phyloP scores from a whole-genome alignment of 2,329 filamentous ascomycete genomes.

The Leptographium radiaticola region DNA sequence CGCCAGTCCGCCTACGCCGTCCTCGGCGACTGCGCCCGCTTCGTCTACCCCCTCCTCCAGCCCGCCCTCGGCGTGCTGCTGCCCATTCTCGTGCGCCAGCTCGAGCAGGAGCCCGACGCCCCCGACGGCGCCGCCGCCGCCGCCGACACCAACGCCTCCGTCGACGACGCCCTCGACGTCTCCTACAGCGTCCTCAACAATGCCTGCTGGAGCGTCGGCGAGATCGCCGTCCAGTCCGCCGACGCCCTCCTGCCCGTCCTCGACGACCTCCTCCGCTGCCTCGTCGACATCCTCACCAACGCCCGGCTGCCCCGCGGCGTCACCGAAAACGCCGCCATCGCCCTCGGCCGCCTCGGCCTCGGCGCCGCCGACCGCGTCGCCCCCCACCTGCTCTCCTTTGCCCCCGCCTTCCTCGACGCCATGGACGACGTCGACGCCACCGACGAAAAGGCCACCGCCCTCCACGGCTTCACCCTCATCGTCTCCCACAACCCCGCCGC shows the following conservation, averaged over 20 bases:
- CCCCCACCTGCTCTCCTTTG: constrained; percentile 66
- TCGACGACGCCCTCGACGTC: constrained; percentile 69
- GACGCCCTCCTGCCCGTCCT: constrained; percentile 66
- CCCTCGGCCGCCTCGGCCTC: constrained; percentile 75
- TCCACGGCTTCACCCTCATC: constrained; percentile 78
- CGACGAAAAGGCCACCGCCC: constrained; percentile 87
- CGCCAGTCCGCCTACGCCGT: constrained; percentile 92
- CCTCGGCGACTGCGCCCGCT: constrained; percentile 88
- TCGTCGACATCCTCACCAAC: constrained; percentile 74
- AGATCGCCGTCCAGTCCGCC: constrained; percentile 73
- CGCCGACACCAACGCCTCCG: constrained; percentile 34
- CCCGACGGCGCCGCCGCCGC: too few species aligned
- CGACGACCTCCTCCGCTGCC: constrained; percentile 60
- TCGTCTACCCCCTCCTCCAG: constrained; percentile 72
- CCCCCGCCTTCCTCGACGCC: constrained; percentile 64
- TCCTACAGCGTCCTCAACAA: constrained; percentile 95
- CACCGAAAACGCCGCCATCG: constrained; percentile 87
- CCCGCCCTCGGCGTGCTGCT: constrained; percentile 60
- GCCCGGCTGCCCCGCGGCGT: constrained; percentile 75
- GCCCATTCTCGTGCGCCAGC: constrained; percentile 71
- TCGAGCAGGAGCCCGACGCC: constrained; percentile 48
- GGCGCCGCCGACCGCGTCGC: constrained; percentile 65
- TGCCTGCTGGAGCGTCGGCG: constrained; percentile 90
- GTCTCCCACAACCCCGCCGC: constrained; percentile 80
- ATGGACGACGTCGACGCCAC: constrained; percentile 80